Evolutionary conservation across 495 filamentous ascomycete species (phyloP).

Genomic region (Emericellopsis terricola): DNA sequence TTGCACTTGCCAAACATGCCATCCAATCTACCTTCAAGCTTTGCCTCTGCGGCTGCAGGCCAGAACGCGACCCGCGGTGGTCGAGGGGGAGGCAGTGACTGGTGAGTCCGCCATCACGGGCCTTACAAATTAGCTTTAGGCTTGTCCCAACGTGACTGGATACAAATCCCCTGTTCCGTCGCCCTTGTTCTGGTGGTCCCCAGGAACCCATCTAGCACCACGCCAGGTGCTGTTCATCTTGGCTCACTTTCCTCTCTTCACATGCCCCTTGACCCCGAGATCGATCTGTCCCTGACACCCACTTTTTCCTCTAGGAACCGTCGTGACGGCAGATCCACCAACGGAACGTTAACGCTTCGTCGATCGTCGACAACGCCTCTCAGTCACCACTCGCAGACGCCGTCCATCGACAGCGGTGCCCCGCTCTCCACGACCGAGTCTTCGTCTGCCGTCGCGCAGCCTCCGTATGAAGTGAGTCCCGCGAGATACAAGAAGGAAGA

Average conservation of each 20-base stretch:
- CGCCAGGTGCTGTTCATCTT: no score
- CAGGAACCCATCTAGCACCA: no score
- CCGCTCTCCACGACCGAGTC: constrained; percentile 7
- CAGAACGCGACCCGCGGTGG: constrained; percentile 40
- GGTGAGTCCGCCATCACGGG: no score
- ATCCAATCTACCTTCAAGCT: constrained; percentile 64
- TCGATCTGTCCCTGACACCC: no score
- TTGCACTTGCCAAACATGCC: constrained; percentile 40
- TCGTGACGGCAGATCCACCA: no score
- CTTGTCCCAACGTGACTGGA: no score
- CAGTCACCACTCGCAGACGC: constrained; percentile 11
- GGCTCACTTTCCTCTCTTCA: no score
- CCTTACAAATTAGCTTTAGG: no score
- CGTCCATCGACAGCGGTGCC: constrained; percentile 6
- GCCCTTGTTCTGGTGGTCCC: no score
- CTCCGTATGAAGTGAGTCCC: constrained; percentile 1
- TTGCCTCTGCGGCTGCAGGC: constrained; percentile 66
- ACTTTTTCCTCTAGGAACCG: no score
- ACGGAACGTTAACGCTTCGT: constrained; percentile 77
- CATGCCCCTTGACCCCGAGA: no score
- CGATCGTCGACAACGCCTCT: constrained; percentile 47
- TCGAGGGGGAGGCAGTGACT: constrained; percentile 18
- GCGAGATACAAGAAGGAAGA: constrained; percentile 42
- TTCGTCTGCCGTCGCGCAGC: constrained; percentile 5
- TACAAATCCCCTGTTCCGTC: no score